These are phyloP conservation scores for Eruca vesicaria DNA, from an alignment of 441 rosid species.

Conservation along the genomic window DNA sequence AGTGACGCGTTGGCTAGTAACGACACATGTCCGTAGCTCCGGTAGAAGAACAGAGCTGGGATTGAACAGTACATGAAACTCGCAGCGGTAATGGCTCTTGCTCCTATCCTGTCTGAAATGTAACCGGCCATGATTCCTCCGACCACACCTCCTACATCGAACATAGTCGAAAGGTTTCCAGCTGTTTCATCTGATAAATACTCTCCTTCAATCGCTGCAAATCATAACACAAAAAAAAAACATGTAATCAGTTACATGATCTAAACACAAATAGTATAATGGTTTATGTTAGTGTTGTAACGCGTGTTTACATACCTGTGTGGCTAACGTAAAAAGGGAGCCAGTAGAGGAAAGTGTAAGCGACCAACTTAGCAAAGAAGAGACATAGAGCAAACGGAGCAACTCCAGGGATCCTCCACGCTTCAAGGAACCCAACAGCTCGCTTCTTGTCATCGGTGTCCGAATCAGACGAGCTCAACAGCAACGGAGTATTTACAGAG, in stretches of 20 bases:
- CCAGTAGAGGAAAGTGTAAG: slow-evolving; percentile 97
- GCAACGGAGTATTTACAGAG: slow-evolving; percentile 46
- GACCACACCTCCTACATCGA: slow-evolving; percentile 89
- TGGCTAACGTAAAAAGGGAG: slow-evolving; percentile 96
- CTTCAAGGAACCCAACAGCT: slow-evolving; percentile 91
- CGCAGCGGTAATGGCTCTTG: slow-evolving; percentile 91
- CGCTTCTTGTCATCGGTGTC: slow-evolving; percentile 42
- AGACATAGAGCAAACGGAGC: slow-evolving; percentile 93
- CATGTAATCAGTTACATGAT: background rate
- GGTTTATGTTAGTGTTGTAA: background rate
- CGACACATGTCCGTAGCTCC: slow-evolving; percentile 79
- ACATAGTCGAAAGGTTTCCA: slow-evolving; percentile 84
- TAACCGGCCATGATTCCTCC: slow-evolving; percentile 96
- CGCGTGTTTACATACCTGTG: slow-evolving; percentile 53
- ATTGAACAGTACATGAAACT: slow-evolving; percentile 90
- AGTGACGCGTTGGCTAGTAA: slow-evolving; percentile 56
- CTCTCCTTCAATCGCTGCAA: slow-evolving; percentile 85
- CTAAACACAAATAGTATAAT: background rate
- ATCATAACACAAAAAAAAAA: slow-evolving; percentile 4
- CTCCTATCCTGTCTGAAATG: slow-evolving; percentile 75
- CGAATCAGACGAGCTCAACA: slow-evolving; percentile 40
- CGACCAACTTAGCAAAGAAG: slow-evolving; percentile 92
- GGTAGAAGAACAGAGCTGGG: slow-evolving; percentile 81
- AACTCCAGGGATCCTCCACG: slow-evolving; percentile 95
- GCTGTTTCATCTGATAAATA: slow-evolving; percentile 73